These are phyloP conservation scores for Colletotrichum horii DNA, from an alignment of 2,329 filamentous ascomycete genomes.

Conservation along the genomic window DNA sequence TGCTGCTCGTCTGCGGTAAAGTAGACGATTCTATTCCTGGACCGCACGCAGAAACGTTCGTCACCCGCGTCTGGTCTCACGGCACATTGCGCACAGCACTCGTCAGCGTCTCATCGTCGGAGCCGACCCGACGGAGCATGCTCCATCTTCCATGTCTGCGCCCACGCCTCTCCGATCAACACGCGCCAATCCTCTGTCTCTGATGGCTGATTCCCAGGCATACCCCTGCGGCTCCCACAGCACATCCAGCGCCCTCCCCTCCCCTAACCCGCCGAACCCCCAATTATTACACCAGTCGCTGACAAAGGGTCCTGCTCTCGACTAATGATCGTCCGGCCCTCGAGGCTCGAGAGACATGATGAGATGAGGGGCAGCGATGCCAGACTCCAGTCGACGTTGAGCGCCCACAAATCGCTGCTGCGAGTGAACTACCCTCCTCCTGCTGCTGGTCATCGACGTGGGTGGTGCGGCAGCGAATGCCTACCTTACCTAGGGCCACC, in stretches of 20 bases:
- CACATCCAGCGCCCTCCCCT: neutral
- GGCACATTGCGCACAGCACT: neutral
- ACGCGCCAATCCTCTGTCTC: neutral
- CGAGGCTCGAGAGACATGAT: neutral
- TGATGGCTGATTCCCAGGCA: neutral
- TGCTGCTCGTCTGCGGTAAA: neutral
- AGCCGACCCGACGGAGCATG: slow-evolving; percentile 11
- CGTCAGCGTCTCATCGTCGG: slow-evolving; percentile 8
- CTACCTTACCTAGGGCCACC: neutral
- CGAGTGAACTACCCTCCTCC: neutral
- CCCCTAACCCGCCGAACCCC: neutral
- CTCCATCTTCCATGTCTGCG: neutral
- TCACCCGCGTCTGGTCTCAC: neutral
- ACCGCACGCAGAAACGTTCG: neutral
- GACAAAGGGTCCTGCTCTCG: neutral
- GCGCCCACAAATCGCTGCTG: neutral
- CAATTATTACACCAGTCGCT: slow-evolving; percentile 1
- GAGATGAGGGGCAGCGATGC: neutral
- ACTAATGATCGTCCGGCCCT: neutral
- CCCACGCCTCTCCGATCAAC: neutral
- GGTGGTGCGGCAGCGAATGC: neutral
- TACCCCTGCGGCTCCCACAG: slow-evolving; percentile 4
- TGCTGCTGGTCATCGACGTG: slow-evolving; percentile 6
- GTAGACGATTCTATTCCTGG: neutral
- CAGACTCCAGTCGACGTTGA: neutral